Evolutionary conservation across 176 grass and related monocot species (phyloP).

Genomic region (Bolboschoenus planiculmis): DNA sequence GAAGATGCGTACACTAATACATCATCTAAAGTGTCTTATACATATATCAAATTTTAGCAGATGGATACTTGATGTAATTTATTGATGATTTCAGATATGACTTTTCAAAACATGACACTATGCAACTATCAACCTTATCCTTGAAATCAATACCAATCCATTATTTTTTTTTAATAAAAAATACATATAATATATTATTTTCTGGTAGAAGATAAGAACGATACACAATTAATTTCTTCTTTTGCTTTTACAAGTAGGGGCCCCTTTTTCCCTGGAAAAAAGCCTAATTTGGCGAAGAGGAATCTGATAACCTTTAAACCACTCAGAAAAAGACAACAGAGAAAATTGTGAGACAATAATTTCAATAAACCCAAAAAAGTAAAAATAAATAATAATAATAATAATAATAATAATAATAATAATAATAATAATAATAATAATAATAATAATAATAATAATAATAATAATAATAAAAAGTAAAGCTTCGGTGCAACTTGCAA

Average conservation of each 20-base stretch:
- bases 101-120: slow-evolving; percentile 1
- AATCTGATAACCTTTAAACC: neutral
- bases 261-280: neutral
- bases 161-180: neutral
- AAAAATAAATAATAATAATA: too few species aligned
- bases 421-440: too few species aligned
- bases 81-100: neutral
- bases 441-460: too few species aligned
- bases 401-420: too few species aligned
- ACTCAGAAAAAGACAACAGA: neutral
- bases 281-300: slow-evolving; percentile 14
- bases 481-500: neutral
- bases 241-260: slow-evolving; percentile 22
- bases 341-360: neutral
- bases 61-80: neutral
- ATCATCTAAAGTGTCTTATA: slow-evolving; percentile 8
- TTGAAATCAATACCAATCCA: neutral
- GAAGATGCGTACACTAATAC: neutral
- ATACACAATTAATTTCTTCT: slow-evolving; percentile 17
- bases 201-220: slow-evolving; percentile 18
- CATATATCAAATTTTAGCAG: neutral
- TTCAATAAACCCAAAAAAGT: slow-evolving; percentile 2
- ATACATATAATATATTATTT: too few species aligned
- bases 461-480: too few species aligned
- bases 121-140: slow-evolving; percentile 6